A percentile compares a stretch with the other conserved stretches of the same genome.
Conservation (phyloP, 2,329 filamentous ascomycete species). For the Penicillium sp. region DNA sequence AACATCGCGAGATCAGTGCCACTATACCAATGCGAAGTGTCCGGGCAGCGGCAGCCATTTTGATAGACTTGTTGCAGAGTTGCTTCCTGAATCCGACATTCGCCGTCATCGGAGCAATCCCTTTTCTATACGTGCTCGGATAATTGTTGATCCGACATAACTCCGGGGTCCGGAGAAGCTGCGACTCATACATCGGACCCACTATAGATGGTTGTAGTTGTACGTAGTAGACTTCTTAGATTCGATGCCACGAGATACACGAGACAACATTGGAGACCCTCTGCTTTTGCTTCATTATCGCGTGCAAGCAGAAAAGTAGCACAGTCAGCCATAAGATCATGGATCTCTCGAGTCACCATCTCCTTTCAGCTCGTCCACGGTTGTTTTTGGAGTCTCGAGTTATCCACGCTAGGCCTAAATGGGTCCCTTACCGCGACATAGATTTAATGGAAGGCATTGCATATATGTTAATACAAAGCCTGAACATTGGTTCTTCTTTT, state of each 20-base stretch:
- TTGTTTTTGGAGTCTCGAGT: background rate
- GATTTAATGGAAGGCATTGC: slow-evolving; percentile 9
- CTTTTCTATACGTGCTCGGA: slow-evolving; percentile 25
- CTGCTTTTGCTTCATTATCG: no score
- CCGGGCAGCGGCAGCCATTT: slow-evolving; percentile 57
- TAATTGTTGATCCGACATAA: slow-evolving; percentile 22
- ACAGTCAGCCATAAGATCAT: no score
- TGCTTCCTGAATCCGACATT: slow-evolving; percentile 20
- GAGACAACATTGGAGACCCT: background rate
- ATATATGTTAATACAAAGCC: slow-evolving; percentile 1
- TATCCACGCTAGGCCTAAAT: slow-evolving; percentile 25
- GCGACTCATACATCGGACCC: background rate
- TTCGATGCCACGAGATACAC: no score
- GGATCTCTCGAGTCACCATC: background rate
- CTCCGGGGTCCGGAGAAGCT: slow-evolving; percentile 21
- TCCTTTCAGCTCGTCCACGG: background rate
- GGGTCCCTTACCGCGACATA: slow-evolving; percentile 28
- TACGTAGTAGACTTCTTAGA: no score
- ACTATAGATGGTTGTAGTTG: background rate
- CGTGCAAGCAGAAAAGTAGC: no score
- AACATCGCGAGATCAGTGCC: slow-evolving; percentile 6
- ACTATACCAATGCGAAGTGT: slow-evolving; percentile 66
- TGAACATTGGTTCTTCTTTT: slow-evolving; percentile 22
- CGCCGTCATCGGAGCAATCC: slow-evolving; percentile 35
- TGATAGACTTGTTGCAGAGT: slow-evolving; percentile 20